Base-by-base conservation (phyloP, 1,139 yeast genomes). In the Groenewaldozyma auringiensis region DNA sequence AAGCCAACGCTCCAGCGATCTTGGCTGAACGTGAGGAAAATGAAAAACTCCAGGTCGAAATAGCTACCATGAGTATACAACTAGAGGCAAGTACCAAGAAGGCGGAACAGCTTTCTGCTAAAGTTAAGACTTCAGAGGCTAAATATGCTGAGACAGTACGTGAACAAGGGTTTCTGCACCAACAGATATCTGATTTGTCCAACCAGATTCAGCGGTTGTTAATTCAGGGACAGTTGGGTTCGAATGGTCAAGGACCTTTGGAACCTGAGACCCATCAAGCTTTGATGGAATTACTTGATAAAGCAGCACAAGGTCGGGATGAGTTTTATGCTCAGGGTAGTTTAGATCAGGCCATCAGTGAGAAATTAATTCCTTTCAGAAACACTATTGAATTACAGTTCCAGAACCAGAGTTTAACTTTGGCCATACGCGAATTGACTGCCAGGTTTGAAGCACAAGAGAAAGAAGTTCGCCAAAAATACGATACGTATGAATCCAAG, bases 201-300 rank as follows among this genome's bases (percentile, higher is more conserved):
- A 76, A 82, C 38, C 97, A 92, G 61, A 75, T 92, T 16, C 86
- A 86, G 54, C 75, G 74, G 47, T 71, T 87, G 42, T 70, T 89
- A 43, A 75, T 83, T 11, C 89, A 86, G 58, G 71, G 81, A 4
- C 76, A 82, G 46, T 55, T 66, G 36, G 69, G 78, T 11, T 71
- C 79, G 41, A 32, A 34, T 8, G 68, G 70, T 35, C 59, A 63
- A 34, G 75, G 75, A 33, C 84, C 88, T 3, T 67, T 85, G 32
- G 68, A 79, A 8, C 65, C 74, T 1, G 70, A 72, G 25, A 94
- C 85, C 57, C 72, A 74, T 53, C 68, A 68, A 29, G 78, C 79
- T 2, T 68, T 77, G 45, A 79, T 75, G 41, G 65, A 54, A 62
- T 71, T 58, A 67, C 74, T 64, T 8, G 62, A 56, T 11, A 42